These are phyloP conservation scores for Volutella citrinella DNA, from an alignment of 2,329 filamentous ascomycete genomes.

Conservation along the genomic window DNA sequence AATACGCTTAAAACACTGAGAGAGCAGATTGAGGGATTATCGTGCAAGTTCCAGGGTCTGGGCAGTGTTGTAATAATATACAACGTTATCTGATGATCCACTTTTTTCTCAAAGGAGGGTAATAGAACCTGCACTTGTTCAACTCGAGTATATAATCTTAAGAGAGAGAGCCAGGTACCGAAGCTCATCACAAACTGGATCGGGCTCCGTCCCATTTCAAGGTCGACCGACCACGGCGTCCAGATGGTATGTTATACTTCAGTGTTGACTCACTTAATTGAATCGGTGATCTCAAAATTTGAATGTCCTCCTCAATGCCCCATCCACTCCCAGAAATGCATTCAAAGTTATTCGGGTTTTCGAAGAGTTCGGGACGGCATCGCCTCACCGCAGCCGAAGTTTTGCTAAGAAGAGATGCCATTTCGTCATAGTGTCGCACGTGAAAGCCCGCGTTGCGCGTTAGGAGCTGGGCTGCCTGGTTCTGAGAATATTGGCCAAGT, in stretches of 20 bases:
- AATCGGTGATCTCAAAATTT: neutral
- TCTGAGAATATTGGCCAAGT: constrained; percentile 11
- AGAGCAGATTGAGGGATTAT: too few species aligned
- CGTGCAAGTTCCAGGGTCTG: too few species aligned
- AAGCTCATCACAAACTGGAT: too few species aligned
- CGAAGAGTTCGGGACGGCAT: constrained; percentile 1
- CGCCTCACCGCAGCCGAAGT: too few species aligned
- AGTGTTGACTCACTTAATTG: neutral
- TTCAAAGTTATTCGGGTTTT: constrained; percentile 1
- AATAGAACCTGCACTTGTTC: too few species aligned
- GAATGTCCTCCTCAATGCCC: neutral
- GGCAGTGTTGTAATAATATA: too few species aligned
- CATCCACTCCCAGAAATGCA: constrained; percentile 1
- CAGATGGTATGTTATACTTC: constrained; percentile 1
- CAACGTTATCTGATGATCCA: too few species aligned
- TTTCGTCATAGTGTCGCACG: constrained; percentile 13
- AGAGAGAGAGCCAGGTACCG: too few species aligned
- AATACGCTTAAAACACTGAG: too few species aligned
- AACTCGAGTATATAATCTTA: too few species aligned
- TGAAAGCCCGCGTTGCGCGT: constrained; percentile 11
- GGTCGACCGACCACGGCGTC: constrained; percentile 3
- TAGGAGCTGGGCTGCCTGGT: constrained; percentile 7
- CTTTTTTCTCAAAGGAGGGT: too few species aligned
- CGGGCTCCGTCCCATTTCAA: too few species aligned
- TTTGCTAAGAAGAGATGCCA: constrained; percentile 10